phyloP scores from a whole-genome alignment of 2,329 filamentous ascomycete species.

The Xylaria polymorpha region DNA sequence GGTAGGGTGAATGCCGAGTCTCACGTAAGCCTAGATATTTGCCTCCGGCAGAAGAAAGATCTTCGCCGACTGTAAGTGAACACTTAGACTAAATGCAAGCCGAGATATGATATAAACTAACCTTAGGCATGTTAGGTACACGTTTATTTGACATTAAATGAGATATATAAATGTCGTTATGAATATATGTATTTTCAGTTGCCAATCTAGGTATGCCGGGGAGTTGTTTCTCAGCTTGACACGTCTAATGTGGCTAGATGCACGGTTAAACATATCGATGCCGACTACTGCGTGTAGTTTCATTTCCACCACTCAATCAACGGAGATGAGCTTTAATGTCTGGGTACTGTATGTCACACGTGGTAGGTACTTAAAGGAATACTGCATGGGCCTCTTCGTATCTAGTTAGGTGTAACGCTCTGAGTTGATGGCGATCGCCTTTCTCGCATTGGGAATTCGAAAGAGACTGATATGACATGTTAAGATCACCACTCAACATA shows the following conservation, averaged over 20 bases:
- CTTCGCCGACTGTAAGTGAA: not conserved
- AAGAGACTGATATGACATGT: slow-evolving; percentile 2
- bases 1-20: slow-evolving; percentile 2
- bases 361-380: slow-evolving; percentile 5
- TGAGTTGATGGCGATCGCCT: not conserved
- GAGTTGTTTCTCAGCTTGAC: not conserved
- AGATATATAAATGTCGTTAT: not conserved
- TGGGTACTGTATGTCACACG: slow-evolving; percentile 7
- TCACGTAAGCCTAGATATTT: not conserved
- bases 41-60: slow-evolving; percentile 5
- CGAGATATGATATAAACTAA: not conserved
- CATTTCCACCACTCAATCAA: slow-evolving; percentile 20
- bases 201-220: not conserved
- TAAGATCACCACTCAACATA: slow-evolving; percentile 8
- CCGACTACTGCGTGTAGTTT: not conserved
- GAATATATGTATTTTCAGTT: not conserved
- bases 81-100: not conserved
- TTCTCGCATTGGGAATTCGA: not conserved
- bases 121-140: not conserved
- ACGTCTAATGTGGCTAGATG: not conserved
- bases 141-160: not conserved
- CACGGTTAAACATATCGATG: slow-evolving; percentile 1
- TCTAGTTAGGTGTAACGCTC: not conserved
- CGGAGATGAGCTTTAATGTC: slow-evolving; percentile 15
- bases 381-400: slow-evolving; percentile 7